Evolutionary conservation across 2,329 filamentous ascomycete genomes (phyloP), one percentile per base, ranked within the genome.

Genomic region (Fusarium bulbicola): DNA sequence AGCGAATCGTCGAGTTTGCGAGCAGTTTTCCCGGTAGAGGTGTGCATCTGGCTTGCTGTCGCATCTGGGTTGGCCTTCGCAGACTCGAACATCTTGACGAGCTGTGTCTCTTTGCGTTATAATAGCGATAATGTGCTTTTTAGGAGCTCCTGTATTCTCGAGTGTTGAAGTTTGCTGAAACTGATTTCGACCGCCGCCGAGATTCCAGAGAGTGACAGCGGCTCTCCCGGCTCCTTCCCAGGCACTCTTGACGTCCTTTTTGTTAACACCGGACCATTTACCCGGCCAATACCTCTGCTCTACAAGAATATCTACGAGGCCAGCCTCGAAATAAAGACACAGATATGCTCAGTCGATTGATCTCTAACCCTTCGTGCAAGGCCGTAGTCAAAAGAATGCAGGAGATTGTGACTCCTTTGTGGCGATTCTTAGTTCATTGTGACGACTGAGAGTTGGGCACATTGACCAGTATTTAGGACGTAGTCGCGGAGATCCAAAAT

Each of bases 151-250:
- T 13, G 6, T 6, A 7, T 9, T 50, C 15, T 32, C 15, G 7
- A 10, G 5, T 32, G 28, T 3, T 50, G 11, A 7, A 10, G 4
- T 14, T 24, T 14, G 20, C 2, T 20, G 1, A 24, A 8, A 11
- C 7, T 3, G 18, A 9, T 11, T 24, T 4, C 0, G 7, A 16
- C 0, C 5, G 18, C 2, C 11, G 3, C 21, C 0, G 15, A 30
- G 47, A 14, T 5, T 18, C 1, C 16, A 34, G 16, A 12, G 28
- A 24, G 12, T 20, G 3, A 18, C 5, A 7, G 11, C 13, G 20
- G 15, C 16, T 14, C 15, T 36, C 15, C 1, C 15, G 18, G 21
- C 16, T 24, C 47, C 12, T 34, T 34, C 47, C 21, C 16, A 10
- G 12, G 3, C 10, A 32, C 21, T 16, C 30, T 11, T 9, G 3